These are phyloP conservation scores for Coffea eugenioides DNA, from an alignment of 257 asterid species.

Conservation along the genomic window DNA sequence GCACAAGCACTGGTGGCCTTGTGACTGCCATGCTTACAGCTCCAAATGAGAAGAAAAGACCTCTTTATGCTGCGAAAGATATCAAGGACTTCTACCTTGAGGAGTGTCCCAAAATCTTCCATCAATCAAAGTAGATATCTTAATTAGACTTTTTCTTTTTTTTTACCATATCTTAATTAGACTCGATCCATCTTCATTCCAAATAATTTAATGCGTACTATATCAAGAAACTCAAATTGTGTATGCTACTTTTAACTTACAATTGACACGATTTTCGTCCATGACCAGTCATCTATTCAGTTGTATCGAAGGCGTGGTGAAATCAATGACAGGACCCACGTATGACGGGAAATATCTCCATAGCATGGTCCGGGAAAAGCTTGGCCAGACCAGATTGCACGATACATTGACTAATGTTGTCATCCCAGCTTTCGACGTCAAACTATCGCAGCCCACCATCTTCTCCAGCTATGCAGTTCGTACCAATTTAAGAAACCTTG, in stretches of 20 bases:
- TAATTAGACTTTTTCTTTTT: too few relatives aligned
- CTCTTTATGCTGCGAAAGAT: conserved; percentile 52
- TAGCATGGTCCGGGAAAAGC: conserved; percentile 21
- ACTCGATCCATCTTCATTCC: neutral
- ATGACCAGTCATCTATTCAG: neutral
- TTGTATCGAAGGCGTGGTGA: conserved; percentile 21
- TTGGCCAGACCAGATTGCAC: conserved; percentile 38
- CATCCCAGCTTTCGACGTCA: too few relatives aligned
- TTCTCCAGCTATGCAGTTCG: conserved; percentile 25
- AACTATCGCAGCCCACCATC: conserved; percentile 44
- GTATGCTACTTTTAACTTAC: neutral
- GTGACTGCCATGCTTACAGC: conserved; percentile 63
- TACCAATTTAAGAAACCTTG: too few relatives aligned
- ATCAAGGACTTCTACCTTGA: conserved; percentile 58
- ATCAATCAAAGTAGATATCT: conserved; percentile 34
- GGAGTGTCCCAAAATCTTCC: conserved; percentile 59
- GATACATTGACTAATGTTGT: too few relatives aligned
- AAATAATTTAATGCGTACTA: too few relatives aligned
- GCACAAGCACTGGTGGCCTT: conserved; percentile 70
- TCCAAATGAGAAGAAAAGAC: conserved; percentile 47
- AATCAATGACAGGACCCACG: conserved; percentile 41
- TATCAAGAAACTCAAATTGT: too few relatives aligned
- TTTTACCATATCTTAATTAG: neutral
- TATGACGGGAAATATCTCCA: conserved; percentile 54
- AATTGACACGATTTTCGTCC: too few relatives aligned